phyloP scores from a whole-genome alignment of 176 grass and related monocot species.

The Oryza nivara region DNA sequence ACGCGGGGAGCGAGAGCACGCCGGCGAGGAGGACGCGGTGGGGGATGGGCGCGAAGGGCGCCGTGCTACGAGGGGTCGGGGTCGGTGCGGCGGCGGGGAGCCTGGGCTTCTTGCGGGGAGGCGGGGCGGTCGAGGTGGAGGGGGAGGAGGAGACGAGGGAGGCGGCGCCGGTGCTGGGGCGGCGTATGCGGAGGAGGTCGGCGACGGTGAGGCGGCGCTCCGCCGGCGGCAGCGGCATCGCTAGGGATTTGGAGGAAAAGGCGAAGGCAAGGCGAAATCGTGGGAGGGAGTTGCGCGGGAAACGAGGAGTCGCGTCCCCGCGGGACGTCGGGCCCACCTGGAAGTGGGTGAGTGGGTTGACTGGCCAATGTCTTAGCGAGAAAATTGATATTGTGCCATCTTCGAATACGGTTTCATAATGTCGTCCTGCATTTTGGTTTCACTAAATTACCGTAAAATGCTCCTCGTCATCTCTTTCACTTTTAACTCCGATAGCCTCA shows the following conservation, averaged over 20 bases:
- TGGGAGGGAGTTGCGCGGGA: constrained; percentile 16
- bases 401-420: no score
- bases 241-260: constrained; percentile 25
- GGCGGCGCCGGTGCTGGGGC: constrained; percentile 57
- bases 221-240: constrained; percentile 33
- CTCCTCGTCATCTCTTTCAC: no score
- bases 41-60: constrained; percentile 53
- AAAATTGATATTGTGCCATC: no score
- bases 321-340: background rate
- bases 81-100: constrained; percentile 11
- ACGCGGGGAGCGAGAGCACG: constrained; percentile 51
- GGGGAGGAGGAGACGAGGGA: constrained; percentile 34
- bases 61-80: constrained; percentile 31
- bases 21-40: constrained; percentile 61
- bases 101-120: constrained; percentile 52
- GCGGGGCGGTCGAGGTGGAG: constrained; percentile 24
- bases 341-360: background rate
- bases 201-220: constrained; percentile 49
- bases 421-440: no score
- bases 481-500: no score
- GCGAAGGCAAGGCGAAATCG: background rate
- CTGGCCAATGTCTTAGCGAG: no score
- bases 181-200: constrained; percentile 60
- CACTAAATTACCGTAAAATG: no score
- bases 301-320: background rate